Evolutionary conservation across 1,139 yeast genomes (phyloP), one percentile per base, ranked within the genome.

Genomic region (Pichia sp.): DNA sequence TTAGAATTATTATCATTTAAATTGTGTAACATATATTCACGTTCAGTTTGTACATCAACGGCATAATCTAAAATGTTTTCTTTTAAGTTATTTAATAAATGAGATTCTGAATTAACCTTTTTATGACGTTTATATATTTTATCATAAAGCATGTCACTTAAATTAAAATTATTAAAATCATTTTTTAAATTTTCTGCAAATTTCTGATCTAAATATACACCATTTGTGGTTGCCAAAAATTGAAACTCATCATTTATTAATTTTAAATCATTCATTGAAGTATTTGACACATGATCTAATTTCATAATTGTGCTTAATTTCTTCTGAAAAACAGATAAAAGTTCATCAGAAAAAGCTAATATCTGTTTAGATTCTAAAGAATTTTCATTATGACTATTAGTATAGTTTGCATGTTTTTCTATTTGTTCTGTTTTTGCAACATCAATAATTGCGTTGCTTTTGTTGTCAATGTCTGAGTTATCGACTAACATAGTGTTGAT

Each of bases 211-310:
- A 58, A 47, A 35, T 46, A 53, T 4, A 55, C 44, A 10, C 62
- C 60, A 39, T 57, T 53, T 5, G 60, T 51, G 4, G 60, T 55
- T 20, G 57, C 41, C 30, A 60, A 36, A 23, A 59, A 43, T 40
- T 51, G 53, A 29, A 61, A 52, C 42, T 62, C 65, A 35, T 53
- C 54, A 20, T 57, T 54, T 35, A 60, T 37, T 22, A 58, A 43
- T 39, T 56, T 55, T 22, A 60, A 30, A 27, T 49, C 48, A 42
- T 60, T 61, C 10, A 54, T 52, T 30, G 56, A 53, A 7, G 49
- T 51, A 34, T 45, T 46, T 22, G 53, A 45, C 9, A 59, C 29
- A 27, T 52, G 40, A 33, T 62, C 66, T 32, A 61, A 40, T 35
- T 54, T 50, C 20, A 59, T 55, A 6, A 55, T 33, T 24, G 55